Base-by-base conservation (phyloP, 2,329 filamentous ascomycete genomes). In the Colletotrichum sp. region DNA sequence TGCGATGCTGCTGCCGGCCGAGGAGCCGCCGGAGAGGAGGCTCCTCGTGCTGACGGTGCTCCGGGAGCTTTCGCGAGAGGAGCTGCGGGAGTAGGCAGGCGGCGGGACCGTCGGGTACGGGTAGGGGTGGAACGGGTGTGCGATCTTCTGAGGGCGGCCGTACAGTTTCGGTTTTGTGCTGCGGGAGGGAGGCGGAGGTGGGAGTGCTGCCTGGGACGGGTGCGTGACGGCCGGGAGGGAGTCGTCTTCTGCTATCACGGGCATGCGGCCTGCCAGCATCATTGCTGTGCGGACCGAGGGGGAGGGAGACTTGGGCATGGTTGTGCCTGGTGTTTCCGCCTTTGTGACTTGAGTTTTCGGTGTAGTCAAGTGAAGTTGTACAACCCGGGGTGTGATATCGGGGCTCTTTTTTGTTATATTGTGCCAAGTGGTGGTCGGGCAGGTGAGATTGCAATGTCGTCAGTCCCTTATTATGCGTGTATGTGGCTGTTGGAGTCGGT, bases 211-310 rank as follows among this genome's bases (percentile, higher is more conserved):
- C 4, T 9, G 12, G 8, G 71, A 26, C 9, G 74, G 71, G 18
- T 15, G 34, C n/a, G 49, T 32, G n/a, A 32, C 18, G 34, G 60
- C 24, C 4, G 71, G 36, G 30, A 71, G 21, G 8, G 72, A 55
- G 55, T 84, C 82, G 76, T 85, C 81, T 79, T 87, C 85, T 34
- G 80, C 80, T 71, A 87, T 85, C 70, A 85, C 80, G 24, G 85
- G 85, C 81, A 87, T 82, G 49, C 81, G 80, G 39, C 81, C 80
- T 65, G 82, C 78, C 76, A 77, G 78, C 66, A 76, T 74, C 64
- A 81, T 77, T 59, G 81, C 80, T 63, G 80, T 78, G 66, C 82
- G 78, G 76, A 75, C 77, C 30, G 72, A 59, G 76, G 78, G 44
- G 57, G 71, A 59, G 75, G 71, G 32, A 65, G 73, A 34, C 70